Conservation (phyloP, 148 eudicot species). For the Rhododendron simsii region DNA sequence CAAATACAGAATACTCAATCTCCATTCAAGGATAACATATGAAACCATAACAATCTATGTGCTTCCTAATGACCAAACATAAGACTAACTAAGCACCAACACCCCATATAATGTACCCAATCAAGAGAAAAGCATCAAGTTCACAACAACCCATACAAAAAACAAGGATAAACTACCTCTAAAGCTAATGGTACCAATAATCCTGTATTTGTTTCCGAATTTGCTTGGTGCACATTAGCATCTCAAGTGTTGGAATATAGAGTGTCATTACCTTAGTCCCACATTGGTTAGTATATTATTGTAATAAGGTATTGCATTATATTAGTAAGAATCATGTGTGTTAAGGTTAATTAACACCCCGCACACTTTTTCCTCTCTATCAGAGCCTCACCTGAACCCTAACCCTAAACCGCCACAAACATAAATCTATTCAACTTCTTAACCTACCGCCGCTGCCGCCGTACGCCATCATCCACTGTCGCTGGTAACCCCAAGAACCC, state of each 20-base stretch:
- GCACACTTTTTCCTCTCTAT: no score
- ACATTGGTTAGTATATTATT: no score
- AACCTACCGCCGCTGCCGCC: no score
- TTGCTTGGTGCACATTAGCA: background rate
- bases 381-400: no score
- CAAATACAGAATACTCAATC: conserved; percentile 23
- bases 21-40: background rate
- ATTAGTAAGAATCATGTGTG: no score
- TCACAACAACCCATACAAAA: background rate
- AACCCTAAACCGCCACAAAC: no score
- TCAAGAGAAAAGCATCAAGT: background rate
- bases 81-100: background rate
- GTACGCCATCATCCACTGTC: no score
- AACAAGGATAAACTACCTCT: background rate
- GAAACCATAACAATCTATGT: background rate
- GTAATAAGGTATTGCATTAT: no score
- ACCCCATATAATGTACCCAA: background rate
- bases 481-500: no score
- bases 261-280: no score
- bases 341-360: no score
- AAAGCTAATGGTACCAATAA: background rate
- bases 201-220: background rate
- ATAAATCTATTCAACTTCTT: no score
- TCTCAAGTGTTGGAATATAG: background rate
- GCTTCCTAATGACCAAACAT: background rate